A percentile compares a stretch with the other conserved stretches of the same genome.
Conservation (phyloP, 768 basidiomycete genomes). For the Phallus indusiatus region DNA sequence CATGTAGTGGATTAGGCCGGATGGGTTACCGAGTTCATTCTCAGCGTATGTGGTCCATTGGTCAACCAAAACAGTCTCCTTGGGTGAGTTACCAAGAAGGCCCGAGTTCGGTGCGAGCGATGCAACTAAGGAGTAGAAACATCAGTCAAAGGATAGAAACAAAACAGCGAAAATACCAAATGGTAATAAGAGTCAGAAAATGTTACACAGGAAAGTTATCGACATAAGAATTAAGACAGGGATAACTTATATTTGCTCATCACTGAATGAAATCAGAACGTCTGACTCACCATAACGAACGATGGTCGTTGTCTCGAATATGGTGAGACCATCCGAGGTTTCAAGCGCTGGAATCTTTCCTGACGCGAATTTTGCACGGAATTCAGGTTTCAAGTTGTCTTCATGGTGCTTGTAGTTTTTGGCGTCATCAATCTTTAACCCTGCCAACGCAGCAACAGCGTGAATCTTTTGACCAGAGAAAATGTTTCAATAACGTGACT, state of each 20-base stretch:
- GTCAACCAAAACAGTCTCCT: constrained; percentile 69
- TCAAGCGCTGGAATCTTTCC: constrained; percentile 85
- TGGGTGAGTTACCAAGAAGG: constrained; percentile 55
- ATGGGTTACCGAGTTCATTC: constrained; percentile 41
- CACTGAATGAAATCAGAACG: constrained; percentile 21
- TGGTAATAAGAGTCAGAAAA: constrained; percentile 8
- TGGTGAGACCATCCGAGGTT: constrained; percentile 61
- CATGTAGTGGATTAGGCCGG: constrained; percentile 31
- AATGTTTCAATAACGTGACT: not conserved
- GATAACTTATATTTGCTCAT: constrained; percentile 55
- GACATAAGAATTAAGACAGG: constrained; percentile 61
- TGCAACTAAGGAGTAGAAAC: constrained; percentile 50
- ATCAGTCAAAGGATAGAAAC: constrained; percentile 4
- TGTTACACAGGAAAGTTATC: constrained; percentile 36
- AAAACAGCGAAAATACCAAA: not conserved
- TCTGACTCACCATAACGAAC: constrained; percentile 76
- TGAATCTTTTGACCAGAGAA: constrained; percentile 28
- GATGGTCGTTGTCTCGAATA: constrained; percentile 74
- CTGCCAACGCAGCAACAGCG: constrained; percentile 52
- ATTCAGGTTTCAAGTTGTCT: constrained; percentile 64
- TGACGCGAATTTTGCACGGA: constrained; percentile 63
- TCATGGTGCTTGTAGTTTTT: constrained; percentile 47
- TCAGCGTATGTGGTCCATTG: constrained; percentile 81
- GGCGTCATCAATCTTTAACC: constrained; percentile 46
- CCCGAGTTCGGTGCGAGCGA: constrained; percentile 64